Evolutionary conservation across 768 basidiomycete genomes (phyloP), one percentile per base, ranked within the genome.

Genomic region (Suillus cothurnatus): DNA sequence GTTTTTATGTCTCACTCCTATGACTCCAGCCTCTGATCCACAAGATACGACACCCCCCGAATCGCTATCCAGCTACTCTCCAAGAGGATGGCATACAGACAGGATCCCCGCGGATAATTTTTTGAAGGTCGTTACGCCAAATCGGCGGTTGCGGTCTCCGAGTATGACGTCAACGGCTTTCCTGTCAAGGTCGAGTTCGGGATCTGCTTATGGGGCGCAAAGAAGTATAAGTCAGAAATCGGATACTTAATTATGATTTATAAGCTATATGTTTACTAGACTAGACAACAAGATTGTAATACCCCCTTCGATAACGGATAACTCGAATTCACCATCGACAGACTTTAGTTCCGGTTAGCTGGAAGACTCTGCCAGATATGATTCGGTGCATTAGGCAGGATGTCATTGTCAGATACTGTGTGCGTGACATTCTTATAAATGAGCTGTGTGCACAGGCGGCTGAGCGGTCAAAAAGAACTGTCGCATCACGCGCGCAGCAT

Each of bases 1-100:
- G 41, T 31, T 19, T 4, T 14, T 43, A 39, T 59, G 26, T 15
- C 58, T 59, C 6, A 21, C 58, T 28, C 58, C 58, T 41, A 31
- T 38, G 26, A 21, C 58, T 14, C 39, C 58, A 7, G 21, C 19
- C 17, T 19, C 17, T 28, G 58, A 38, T 41, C 28, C 38, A 41
- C 58, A 59, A 7, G 39, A 59, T 31, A 41, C 21, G 58, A 21
- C 41, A 41, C 28, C 39, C 12, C 26, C 58, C 28, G 58, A 59
- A 31, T 59, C 58, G 26, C 39, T 67, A 71, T 56, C 64, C 61
- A 19, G 32, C 64, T 59, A 59, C 26, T 59, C 38, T 41, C 58
- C 39, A 2, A 41, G 58, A 59, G 58, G 58, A 41, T 59, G 58
- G 58, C 39, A 19, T 21, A 26, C 39, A 41, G 39, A 59, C 6